phyloP scores from a whole-genome alignment of 2,329 filamentous ascomycete species.

The Ramularia collo-cygni region DNA sequence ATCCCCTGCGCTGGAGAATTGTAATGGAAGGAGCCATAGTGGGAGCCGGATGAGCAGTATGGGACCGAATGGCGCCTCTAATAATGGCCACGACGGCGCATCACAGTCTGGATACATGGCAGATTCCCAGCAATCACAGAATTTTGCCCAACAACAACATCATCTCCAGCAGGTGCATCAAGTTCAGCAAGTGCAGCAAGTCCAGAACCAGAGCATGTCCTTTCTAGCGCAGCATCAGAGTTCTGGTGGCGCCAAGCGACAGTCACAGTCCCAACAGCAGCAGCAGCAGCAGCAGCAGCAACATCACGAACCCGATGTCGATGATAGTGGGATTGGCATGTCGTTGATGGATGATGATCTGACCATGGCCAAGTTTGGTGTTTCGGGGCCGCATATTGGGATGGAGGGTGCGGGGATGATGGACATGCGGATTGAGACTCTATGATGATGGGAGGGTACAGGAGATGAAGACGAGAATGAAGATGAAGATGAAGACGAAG shows the following conservation, averaged over 20 bases:
- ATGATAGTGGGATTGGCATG: conserved; percentile 35
- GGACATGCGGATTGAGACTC: conserved; percentile 10
- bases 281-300: conserved; percentile 1
- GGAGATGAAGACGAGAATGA: too few relatives aligned
- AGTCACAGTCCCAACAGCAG: conserved; percentile 11
- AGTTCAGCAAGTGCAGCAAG: conserved; percentile 14
- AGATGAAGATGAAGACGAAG: too few relatives aligned
- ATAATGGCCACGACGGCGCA: conserved; percentile 10
- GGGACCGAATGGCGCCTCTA: conserved; percentile 19
- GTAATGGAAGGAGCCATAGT: conserved; percentile 21
- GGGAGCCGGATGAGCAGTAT: conserved; percentile 30
- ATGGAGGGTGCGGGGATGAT: conserved; percentile 13
- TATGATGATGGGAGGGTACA: conserved; percentile 1
- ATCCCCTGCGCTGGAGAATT: conserved; percentile 22
- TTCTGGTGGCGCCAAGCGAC: conserved; percentile 8
- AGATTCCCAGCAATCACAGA: conserved; percentile 13
- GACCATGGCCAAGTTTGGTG: conserved; percentile 17
- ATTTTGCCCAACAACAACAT: conserved; percentile 14
- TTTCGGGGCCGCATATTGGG: conserved; percentile 9
- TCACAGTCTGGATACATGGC: conserved; percentile 14
- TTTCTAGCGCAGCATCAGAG: conserved; percentile 8
- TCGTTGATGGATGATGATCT: conserved; percentile 30
- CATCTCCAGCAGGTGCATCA: conserved; percentile 12
- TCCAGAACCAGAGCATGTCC: conserved; percentile 11
- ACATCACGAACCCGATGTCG: conserved; percentile 27